phyloP scores from a whole-genome alignment of 768 basidiomycete species.

The Mycena rebaudengoi region DNA sequence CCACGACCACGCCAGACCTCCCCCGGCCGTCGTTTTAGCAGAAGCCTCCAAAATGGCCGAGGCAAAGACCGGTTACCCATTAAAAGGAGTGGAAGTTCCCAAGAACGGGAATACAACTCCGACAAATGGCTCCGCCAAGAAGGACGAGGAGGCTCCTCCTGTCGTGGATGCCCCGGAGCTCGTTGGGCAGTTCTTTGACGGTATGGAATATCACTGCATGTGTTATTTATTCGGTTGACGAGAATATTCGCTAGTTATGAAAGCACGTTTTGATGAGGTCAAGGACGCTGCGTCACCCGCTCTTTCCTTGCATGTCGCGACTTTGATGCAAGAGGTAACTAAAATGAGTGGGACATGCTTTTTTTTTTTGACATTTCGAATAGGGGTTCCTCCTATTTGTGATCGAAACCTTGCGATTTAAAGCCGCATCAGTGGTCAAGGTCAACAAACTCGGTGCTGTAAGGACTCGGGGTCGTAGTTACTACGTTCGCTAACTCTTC shows the following conservation, averaged over 20 bases:
- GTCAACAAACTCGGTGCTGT: slow-evolving; percentile 78
- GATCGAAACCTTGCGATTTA: slow-evolving; percentile 79
- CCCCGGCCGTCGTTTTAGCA: slow-evolving; percentile 72
- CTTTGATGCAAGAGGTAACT: slow-evolving; percentile 76
- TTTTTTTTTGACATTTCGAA: neutral
- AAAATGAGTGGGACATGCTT: neutral
- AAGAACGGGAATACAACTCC: slow-evolving; percentile 46
- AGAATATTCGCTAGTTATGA: slow-evolving; percentile 54
- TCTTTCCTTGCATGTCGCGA: slow-evolving; percentile 76
- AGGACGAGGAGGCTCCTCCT: slow-evolving; percentile 76
- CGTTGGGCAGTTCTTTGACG: slow-evolving; percentile 68
- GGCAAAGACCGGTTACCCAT: slow-evolving; percentile 71
- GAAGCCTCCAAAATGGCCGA: slow-evolving; percentile 80
- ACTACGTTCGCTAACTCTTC: slow-evolving; percentile 4
- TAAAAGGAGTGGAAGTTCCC: slow-evolving; percentile 67
- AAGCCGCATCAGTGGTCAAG: slow-evolving; percentile 71
- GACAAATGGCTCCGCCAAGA: slow-evolving; percentile 65
- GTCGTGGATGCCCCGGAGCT: slow-evolving; percentile 67
- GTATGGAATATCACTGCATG: slow-evolving; percentile 42
- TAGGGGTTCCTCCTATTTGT: slow-evolving; percentile 79
- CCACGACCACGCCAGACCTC: slow-evolving; percentile 78
- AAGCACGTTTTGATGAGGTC: slow-evolving; percentile 56
- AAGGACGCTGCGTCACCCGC: slow-evolving; percentile 52
- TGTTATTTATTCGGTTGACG: neutral
- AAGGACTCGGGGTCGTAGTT: slow-evolving; percentile 33